Percentiles rank a stretch among this genome's conserved stretches.
These are phyloP conservation scores for Straminergon stramineum DNA, from an alignment of 225 moss, liverwort and hornwort genomes.

Conservation along the genomic window DNA sequence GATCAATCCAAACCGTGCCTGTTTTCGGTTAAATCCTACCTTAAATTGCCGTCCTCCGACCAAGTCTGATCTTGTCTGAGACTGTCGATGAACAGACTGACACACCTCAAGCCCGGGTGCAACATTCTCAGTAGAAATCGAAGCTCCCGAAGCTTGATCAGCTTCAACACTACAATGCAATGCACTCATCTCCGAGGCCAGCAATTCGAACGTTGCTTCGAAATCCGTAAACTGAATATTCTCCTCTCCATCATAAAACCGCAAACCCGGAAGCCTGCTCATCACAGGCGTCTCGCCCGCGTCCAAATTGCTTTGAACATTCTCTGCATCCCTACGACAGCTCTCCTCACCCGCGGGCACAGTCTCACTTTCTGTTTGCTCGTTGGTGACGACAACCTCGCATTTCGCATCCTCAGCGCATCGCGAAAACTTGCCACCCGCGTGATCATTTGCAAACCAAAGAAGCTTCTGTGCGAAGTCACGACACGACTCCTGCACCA, in stretches of 20 bases:
- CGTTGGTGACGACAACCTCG: not conserved
- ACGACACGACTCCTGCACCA: conserved; percentile 8
- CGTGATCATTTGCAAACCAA: conserved; percentile 17
- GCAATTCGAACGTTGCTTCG: conserved; percentile 29
- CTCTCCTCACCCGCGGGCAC: not conserved
- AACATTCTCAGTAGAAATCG: not conserved
- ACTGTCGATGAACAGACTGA: not conserved
- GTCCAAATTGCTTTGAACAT: not conserved
- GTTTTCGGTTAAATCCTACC: not conserved
- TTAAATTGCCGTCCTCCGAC: not conserved
- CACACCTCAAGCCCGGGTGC: not conserved
- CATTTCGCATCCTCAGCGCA: not conserved
- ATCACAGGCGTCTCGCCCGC: not conserved
- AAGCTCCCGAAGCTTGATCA: not conserved
- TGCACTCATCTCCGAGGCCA: not conserved
- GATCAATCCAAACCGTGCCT: not conserved
- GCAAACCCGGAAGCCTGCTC: conserved; percentile 6
- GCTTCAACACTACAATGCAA: not conserved
- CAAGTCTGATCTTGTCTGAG: not conserved
- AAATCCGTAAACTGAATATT: conserved; percentile 33
- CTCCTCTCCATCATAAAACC: conserved; percentile 12
- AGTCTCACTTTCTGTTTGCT: not conserved
- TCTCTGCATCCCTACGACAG: not conserved
- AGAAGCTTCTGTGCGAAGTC: conserved; percentile 22
- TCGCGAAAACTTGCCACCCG: not conserved